Conservation (phyloP, 2,329 filamentous ascomycete genomes). For the Sphaceloma murrayae region DNA sequence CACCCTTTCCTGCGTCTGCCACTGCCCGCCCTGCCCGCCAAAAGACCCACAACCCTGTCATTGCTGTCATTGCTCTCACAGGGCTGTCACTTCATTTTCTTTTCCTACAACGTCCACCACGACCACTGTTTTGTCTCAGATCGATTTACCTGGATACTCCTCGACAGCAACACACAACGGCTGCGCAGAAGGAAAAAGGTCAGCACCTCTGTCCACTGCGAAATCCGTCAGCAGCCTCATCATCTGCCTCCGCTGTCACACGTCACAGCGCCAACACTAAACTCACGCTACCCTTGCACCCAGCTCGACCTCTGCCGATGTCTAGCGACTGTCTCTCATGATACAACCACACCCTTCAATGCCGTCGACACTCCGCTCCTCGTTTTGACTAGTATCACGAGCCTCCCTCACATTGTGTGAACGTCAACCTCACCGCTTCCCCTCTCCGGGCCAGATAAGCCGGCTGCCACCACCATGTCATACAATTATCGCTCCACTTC, state of each 20-base stretch:
- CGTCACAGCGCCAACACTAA: constrained; percentile 12
- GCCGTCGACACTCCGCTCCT: constrained; percentile 1
- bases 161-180: background rate
- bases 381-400: background rate
- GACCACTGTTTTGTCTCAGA: background rate
- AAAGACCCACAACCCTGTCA: background rate
- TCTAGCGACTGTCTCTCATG: constrained; percentile 14
- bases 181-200: too few species aligned
- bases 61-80: background rate
- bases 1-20: background rate
- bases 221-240: constrained; percentile 5
- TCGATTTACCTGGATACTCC: background rate
- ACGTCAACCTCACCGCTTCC: constrained; percentile 9
- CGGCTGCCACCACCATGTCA: constrained; percentile 12
- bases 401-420: too few species aligned
- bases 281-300: constrained; percentile 11
- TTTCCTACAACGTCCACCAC: constrained; percentile 2
- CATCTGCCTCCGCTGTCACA: background rate
- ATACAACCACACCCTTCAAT: constrained; percentile 2
- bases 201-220: background rate
- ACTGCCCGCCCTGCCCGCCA: too few species aligned
- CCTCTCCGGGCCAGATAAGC: background rate
- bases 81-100: constrained; percentile 1
- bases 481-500: constrained; percentile 27
- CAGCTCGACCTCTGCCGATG: constrained; percentile 5